Conservation (phyloP, 495 filamentous ascomycete genomes). For the Peziza echinospora region DNA sequence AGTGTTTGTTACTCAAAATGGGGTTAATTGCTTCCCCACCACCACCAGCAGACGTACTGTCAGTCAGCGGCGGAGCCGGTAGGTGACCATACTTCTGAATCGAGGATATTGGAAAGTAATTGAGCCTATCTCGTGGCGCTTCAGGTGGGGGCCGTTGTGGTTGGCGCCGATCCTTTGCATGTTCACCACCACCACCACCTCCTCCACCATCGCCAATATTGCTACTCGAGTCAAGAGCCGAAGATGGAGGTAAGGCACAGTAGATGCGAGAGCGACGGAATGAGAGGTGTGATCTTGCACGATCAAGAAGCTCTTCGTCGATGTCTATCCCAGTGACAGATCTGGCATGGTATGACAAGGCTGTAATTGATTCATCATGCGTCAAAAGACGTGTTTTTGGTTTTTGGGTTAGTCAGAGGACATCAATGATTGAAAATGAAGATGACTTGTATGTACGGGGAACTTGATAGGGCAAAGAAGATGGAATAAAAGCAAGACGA, state of each 20-base stretch:
- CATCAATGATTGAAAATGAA: too few species aligned
- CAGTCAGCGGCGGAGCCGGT: conserved; percentile 3
- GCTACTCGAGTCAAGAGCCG: neutral
- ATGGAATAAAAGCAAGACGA: too few species aligned
- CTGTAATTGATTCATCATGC: conserved; percentile 9
- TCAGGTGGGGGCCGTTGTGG: neutral
- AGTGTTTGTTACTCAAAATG: too few species aligned
- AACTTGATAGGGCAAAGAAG: too few species aligned
- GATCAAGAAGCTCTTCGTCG: conserved; percentile 18
- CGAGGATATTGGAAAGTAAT: conserved; percentile 24
- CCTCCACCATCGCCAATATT: too few species aligned
- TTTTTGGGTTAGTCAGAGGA: neutral
- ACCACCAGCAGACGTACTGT: too few species aligned
- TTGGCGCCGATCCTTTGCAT: neutral
- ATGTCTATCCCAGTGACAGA: conserved; percentile 22
- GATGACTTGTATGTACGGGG: too few species aligned
- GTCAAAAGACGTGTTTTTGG: neutral
- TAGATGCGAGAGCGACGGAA: conserved; percentile 18
- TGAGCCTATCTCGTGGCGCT: neutral
- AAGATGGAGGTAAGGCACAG: neutral
- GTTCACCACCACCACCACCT: too few species aligned
- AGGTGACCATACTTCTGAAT: conserved; percentile 19
- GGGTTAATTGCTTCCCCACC: too few species aligned
- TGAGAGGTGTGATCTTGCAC: conserved; percentile 19
- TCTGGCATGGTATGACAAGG: conserved; percentile 18